Evolutionary conservation across 495 filamentous ascomycete genomes (phyloP).

Genomic region (Lasiosphaeriaceae sp.): DNA sequence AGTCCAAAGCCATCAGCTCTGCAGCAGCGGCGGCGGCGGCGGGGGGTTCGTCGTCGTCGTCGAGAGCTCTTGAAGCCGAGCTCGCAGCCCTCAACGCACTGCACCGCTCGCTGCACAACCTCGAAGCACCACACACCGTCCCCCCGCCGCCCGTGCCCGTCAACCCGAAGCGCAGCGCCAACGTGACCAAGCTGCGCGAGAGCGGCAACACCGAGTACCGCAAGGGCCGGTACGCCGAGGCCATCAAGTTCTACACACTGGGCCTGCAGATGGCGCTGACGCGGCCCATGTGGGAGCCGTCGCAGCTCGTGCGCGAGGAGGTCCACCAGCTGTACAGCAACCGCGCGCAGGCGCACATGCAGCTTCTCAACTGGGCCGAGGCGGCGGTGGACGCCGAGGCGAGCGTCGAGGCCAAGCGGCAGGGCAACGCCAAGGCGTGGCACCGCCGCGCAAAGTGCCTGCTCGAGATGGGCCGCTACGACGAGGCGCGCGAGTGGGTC

Average conservation of each 20-base stretch:
- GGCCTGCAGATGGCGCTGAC: slow-evolving; percentile 83
- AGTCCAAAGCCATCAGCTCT: slow-evolving; percentile 58
- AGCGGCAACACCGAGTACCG: slow-evolving; percentile 76
- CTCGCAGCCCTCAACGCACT: slow-evolving; percentile 68
- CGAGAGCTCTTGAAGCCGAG: slow-evolving; percentile 54
- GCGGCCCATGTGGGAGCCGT: slow-evolving; percentile 83
- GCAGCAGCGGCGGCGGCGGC: neutral
- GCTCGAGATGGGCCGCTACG: slow-evolving; percentile 82
- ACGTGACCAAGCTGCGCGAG: slow-evolving; percentile 88
- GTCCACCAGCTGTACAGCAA: slow-evolving; percentile 74
- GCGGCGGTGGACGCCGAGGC: slow-evolving; percentile 77
- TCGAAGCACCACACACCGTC: slow-evolving; percentile 49
- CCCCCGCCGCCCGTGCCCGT: slow-evolving; percentile 78
- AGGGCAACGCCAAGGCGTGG: slow-evolving; percentile 90
- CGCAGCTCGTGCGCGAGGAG: slow-evolving; percentile 77
- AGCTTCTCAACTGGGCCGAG: slow-evolving; percentile 71
- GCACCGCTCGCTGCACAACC: slow-evolving; percentile 63
- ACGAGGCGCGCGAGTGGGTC: slow-evolving; percentile 76
- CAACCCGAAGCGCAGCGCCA: slow-evolving; percentile 78
- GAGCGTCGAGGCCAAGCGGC: slow-evolving; percentile 83
- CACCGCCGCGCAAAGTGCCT: slow-evolving; percentile 80
- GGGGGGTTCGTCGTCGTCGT: slow-evolving; percentile 18
- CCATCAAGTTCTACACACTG: slow-evolving; percentile 73
- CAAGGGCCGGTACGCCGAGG: slow-evolving; percentile 68
- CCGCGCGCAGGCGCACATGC: slow-evolving; percentile 87